Percentiles rank a stretch among this genome's conserved stretches.
phyloP scores from a whole-genome alignment of 2,329 filamentous ascomycete genomes.

The Raffaelea albimanens region DNA sequence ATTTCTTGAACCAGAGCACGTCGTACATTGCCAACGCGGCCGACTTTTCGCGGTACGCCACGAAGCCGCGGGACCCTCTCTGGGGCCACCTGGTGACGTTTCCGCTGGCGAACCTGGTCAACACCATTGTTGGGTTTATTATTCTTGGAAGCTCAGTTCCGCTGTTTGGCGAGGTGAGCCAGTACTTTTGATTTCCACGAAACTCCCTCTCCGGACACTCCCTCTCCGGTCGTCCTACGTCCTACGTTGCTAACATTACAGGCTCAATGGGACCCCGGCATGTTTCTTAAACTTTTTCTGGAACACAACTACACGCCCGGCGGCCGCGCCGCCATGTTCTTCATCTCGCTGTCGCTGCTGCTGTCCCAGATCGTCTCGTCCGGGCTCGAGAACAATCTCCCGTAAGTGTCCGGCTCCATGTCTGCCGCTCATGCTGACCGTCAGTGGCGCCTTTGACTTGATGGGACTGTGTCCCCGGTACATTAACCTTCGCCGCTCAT shows the following conservation, averaged over 20 bases:
- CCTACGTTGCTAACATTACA: background rate
- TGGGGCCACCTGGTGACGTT: constrained; percentile 30
- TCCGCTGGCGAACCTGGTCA: constrained; percentile 16
- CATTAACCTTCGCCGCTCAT: constrained; percentile 26
- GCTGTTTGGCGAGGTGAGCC: background rate
- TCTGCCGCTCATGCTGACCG: no score
- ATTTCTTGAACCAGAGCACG: constrained; percentile 13
- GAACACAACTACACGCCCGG: background rate
- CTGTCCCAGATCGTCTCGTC: constrained; percentile 3
- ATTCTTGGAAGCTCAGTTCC: background rate
- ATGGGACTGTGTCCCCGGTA: constrained; percentile 26
- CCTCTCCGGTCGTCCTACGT: background rate
- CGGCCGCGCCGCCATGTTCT: background rate
- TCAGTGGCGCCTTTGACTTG: background rate
- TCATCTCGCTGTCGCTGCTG: background rate
- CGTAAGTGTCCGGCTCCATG: constrained; percentile 8
- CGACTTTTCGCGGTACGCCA: constrained; percentile 32
- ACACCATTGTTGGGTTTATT: background rate
- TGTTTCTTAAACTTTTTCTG: background rate
- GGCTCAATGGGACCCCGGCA: background rate
- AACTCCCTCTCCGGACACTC: background rate
- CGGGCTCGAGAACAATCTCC: constrained; percentile 8
- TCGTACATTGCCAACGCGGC: constrained; percentile 27
- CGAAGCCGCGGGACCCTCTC: constrained; percentile 29
- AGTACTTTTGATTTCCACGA: no score